Conservation (phyloP, 1,284 basidiomycete genomes). For the Ganoderma leucocontextum region DNA sequence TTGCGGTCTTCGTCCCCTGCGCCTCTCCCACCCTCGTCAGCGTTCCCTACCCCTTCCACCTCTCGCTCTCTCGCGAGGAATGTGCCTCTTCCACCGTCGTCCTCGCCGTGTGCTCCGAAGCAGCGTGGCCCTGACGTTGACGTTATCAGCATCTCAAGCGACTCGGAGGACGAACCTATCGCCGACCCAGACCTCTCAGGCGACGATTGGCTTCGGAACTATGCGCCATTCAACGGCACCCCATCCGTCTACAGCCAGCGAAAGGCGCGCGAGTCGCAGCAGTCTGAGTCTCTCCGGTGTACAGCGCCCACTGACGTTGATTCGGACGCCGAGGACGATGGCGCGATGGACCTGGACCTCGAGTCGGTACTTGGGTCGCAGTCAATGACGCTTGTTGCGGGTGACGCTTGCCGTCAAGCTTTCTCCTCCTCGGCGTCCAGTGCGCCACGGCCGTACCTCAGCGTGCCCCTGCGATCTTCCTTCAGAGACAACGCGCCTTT, state of each 20-base stretch:
- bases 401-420: not conserved
- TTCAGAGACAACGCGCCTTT: slow-evolving; percentile 33
- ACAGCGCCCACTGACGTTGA: not conserved
- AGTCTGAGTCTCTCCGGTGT: slow-evolving; percentile 8
- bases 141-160: slow-evolving; percentile 32
- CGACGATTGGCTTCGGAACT: not conserved
- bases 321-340: slow-evolving; percentile 6
- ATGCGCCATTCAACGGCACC: slow-evolving; percentile 14
- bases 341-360: slow-evolving; percentile 12
- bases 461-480: slow-evolving; percentile 17
- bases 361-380: not conserved
- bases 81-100: not conserved
- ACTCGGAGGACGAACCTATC: slow-evolving; percentile 22
- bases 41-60: slow-evolving; percentile 15
- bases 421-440: not conserved
- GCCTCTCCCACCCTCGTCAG: slow-evolving; percentile 14
- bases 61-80: slow-evolving; percentile 1
- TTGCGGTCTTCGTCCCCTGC: slow-evolving; percentile 13
- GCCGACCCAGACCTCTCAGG: slow-evolving; percentile 1
- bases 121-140: slow-evolving; percentile 8
- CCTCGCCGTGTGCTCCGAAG: not conserved
- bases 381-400: not conserved
- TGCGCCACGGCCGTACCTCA: slow-evolving; percentile 12
- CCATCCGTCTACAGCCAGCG: slow-evolving; percentile 23
- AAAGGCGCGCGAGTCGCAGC: slow-evolving; percentile 16